A percentile compares a stretch with the other conserved stretches of the same genome.
Evolutionary conservation across 129 eudicot genomes (phyloP).

Genomic region (Mikania micrantha): DNA sequence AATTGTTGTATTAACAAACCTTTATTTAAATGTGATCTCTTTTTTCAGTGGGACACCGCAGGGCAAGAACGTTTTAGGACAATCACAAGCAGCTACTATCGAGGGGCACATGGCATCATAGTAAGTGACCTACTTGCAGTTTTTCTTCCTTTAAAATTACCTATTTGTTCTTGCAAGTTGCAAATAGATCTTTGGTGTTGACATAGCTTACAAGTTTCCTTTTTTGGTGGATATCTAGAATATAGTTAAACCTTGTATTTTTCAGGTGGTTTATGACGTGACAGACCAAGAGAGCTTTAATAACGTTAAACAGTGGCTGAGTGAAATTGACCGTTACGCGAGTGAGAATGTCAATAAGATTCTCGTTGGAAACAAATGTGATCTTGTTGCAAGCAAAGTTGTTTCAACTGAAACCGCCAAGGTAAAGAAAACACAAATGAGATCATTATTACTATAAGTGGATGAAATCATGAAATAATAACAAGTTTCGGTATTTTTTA

Average conservation of each 20-base stretch:
- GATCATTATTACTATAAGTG: background rate
- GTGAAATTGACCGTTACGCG: conserved; percentile 93
- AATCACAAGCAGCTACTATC: conserved; percentile 40
- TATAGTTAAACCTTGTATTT: background rate
- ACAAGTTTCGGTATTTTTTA: no score
- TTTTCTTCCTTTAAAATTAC: background rate
- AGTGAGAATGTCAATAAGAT: conserved; percentile 94
- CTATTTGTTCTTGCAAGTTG: background rate
- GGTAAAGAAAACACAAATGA: conserved; percentile 25
- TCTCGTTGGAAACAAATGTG: conserved; percentile 89
- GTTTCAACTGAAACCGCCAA: conserved; percentile 73
- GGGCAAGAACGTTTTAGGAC: conserved; percentile 46
- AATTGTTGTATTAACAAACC: background rate
- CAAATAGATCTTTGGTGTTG: background rate
- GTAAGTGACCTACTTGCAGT: conserved; percentile 17
- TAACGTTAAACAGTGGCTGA: conserved; percentile 96
- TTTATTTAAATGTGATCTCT: background rate
- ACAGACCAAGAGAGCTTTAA: conserved; percentile 92
- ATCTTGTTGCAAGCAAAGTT: conserved; percentile 62
- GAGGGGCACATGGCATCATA: conserved; percentile 45
- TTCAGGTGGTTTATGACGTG: conserved; percentile 89
- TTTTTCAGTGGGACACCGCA: conserved; percentile 37
- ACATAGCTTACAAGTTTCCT: background rate
- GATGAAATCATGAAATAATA: no score
- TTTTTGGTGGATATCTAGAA: background rate